Evolutionary conservation across 257 asterid species (phyloP).

Genomic region (Oldenlandia corymbosa): DNA sequence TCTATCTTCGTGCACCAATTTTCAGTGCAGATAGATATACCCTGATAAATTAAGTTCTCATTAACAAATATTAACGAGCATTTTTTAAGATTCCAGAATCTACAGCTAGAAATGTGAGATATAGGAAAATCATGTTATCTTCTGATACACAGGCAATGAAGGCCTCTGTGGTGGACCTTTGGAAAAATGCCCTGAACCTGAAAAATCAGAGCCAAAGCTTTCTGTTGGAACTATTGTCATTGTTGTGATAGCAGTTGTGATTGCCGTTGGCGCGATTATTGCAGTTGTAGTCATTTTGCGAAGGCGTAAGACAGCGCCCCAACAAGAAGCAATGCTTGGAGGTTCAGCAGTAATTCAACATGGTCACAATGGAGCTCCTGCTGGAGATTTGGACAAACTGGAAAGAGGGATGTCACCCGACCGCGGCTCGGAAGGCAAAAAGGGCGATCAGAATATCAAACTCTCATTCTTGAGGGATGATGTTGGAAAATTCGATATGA

Average conservation of each 20-base stretch:
- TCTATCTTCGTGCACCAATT: too few species aligned
- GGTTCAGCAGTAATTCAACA: conserved; percentile 3
- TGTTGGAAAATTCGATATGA: conserved; percentile 54
- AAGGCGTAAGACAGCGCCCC: conserved; percentile 22
- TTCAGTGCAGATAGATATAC: too few species aligned
- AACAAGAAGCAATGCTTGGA: conserved; percentile 14
- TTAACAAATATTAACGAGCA: too few species aligned
- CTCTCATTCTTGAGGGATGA: conserved; percentile 62
- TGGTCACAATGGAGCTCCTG: conserved; percentile 2
- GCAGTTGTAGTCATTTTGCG: conserved; percentile 45
- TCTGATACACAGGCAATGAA: conserved; percentile 48
- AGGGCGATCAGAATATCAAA: conserved; percentile 34
- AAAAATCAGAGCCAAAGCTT: conserved; percentile 18
- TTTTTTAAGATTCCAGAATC: too few species aligned
- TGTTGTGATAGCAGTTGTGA: conserved; percentile 28
- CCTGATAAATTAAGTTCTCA: too few species aligned
- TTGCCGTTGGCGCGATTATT: conserved; percentile 35
- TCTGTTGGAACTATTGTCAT: conserved; percentile 30
- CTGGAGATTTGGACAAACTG: conserved; percentile 34
- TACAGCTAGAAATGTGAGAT: too few species aligned
- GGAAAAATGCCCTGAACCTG: conserved; percentile 28
- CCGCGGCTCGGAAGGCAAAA: conserved; percentile 15
- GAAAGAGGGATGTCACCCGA: conserved; percentile 52
- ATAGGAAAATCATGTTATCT: too few species aligned
- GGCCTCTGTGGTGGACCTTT: conserved; percentile 72